Percentiles rank a stretch among this genome's conserved stretches.
These are phyloP conservation scores for Warburgia ugandensis DNA, from an alignment of 164 flowering plant genomes.

Conservation along the genomic window DNA sequence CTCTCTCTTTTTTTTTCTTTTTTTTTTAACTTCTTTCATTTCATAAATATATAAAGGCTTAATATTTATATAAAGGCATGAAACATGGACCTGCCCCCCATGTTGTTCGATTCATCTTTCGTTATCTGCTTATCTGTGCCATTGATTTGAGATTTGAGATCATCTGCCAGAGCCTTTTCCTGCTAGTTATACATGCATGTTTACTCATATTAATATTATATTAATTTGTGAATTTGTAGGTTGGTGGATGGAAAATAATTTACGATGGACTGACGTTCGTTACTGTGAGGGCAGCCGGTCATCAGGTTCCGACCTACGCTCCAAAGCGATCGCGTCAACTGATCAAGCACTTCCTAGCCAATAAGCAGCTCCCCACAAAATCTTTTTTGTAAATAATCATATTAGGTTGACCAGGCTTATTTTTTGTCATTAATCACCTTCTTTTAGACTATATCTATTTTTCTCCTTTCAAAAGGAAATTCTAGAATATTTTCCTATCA, in stretches of 20 bases:
- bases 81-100: neutral
- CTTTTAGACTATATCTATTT: too few species aligned
- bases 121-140: too few species aligned
- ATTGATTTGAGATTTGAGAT: too few species aligned
- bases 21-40: too few species aligned
- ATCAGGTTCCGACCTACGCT: slow-evolving; percentile 36
- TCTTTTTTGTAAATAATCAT: neutral
- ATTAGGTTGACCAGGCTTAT: too few species aligned
- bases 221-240: slow-evolving; percentile 6
- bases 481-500: too few species aligned
- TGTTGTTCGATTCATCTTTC: neutral
- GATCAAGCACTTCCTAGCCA: slow-evolving; percentile 35
- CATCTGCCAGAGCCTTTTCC: neutral
- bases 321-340: slow-evolving; percentile 33
- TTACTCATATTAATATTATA: too few species aligned
- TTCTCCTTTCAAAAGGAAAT: too few species aligned
- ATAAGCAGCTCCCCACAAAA: slow-evolving; percentile 22
- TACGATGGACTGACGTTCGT: slow-evolving; percentile 33
- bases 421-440: too few species aligned
- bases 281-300: slow-evolving; percentile 34
- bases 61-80: neutral
- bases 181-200: neutral
- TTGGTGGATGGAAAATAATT: slow-evolving; percentile 34
- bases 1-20: neutral
- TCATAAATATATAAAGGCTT: neutral